Evolutionary conservation across 768 basidiomycete species (phyloP).

Genomic region (Podaxis rugospora): DNA sequence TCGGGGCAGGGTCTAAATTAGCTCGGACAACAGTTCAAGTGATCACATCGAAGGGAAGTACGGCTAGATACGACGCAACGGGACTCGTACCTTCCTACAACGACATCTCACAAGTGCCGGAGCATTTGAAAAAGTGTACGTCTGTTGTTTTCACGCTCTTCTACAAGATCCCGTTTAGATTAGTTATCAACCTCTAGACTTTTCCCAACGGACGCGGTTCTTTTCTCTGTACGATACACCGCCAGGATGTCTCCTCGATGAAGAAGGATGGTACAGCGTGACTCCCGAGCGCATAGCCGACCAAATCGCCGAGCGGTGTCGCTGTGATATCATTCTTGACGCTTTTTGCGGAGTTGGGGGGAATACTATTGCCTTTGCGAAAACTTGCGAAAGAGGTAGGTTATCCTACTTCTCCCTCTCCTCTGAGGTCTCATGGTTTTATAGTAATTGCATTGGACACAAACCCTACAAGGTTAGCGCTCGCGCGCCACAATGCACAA

Average conservation of each 20-base stretch:
- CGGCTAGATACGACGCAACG: conserved; percentile 57
- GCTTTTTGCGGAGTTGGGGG: conserved; percentile 98
- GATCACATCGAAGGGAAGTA: neutral
- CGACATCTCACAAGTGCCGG: conserved; percentile 62
- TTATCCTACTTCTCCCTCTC: conserved; percentile 4
- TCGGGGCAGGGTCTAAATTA: neutral
- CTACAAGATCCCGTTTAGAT: neutral
- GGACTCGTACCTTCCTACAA: conserved; percentile 72
- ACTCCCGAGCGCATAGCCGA: conserved; percentile 91
- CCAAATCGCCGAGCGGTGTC: conserved; percentile 91
- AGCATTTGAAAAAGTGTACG: conserved; percentile 81
- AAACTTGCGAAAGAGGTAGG: conserved; percentile 91
- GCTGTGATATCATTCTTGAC: conserved; percentile 80
- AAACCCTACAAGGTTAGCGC: conserved; percentile 76
- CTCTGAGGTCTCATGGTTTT: neutral
- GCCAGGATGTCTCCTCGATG: conserved; percentile 81
- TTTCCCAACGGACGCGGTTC: conserved; percentile 74
- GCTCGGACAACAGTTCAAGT: neutral
- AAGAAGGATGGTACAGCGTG: conserved; percentile 97
- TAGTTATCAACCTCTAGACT: conserved; percentile 51
- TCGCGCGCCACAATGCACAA: conserved; percentile 90
- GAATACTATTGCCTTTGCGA: conserved; percentile 95
- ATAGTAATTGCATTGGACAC: conserved; percentile 93
- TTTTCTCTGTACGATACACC: conserved; percentile 72
- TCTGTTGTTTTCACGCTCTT: conserved; percentile 11